Evolutionary conservation across 1,284 basidiomycete species (phyloP), one percentile per base, ranked within the genome.

Genomic region (Cryptococcus wingfieldii): DNA sequence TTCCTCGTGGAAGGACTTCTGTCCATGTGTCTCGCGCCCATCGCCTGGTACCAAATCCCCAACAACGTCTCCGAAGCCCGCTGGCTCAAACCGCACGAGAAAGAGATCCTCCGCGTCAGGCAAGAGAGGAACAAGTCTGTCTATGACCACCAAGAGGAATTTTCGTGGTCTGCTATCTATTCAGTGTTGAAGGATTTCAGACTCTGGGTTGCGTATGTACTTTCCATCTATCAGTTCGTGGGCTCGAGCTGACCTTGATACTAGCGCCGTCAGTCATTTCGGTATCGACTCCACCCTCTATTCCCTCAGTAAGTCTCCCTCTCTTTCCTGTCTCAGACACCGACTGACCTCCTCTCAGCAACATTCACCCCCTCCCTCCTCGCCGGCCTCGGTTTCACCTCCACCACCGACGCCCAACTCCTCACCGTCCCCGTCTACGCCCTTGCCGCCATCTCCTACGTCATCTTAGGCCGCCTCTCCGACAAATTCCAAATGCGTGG

Each of bases 291-390:
- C 39, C 23, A 55, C 50, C 42, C 41, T 51, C 16, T 56, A 56
- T 18, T 56, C 55, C 27, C 41, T 56, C 9, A 56, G 50, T 56
- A 31, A 46, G 49, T 47, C 19, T 9, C 27, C 13, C 7, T 31
- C 12, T 27, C 5, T 7, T 18, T 31, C 27, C 2, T 31, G 28
- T 47, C 19, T 47, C 2, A 6, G 10, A 9, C 46, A 5, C 27
- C 14, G 8, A 34, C 48, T 50, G 8, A 50, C 48, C 19, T 39
- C 25, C 23, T 9, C 13, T 28, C 31, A 52, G 44, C 53, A 23
- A 69, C 62, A 6, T 65, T 65, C 54, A 62, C 66, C 52, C 66
- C 66, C 3, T 53, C 60, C 12, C 68, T 71, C 50, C 59, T 70
- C 42, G 54, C 52, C 38, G 61, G 62, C 8, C 46, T 63, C 18